Evolutionary conservation across 495 filamentous ascomycete species (phyloP).

Genomic region (Neurospora hispaniola): DNA sequence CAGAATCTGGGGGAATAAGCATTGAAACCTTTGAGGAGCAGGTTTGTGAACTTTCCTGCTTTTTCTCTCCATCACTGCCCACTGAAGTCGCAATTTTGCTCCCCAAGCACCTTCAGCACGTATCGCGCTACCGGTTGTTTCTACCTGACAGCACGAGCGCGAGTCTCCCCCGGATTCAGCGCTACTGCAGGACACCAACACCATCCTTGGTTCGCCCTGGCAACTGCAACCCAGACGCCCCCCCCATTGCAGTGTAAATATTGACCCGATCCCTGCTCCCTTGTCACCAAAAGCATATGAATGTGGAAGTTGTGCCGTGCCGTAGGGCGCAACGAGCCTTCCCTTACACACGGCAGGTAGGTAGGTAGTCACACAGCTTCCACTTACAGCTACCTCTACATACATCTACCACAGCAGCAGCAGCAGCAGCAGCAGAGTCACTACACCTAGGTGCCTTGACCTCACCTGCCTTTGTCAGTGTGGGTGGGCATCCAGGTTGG

Average conservation of each 20-base stretch:
- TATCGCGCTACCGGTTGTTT: neutral
- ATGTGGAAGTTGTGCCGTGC: neutral
- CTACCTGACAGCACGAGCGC: neutral
- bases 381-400: no score
- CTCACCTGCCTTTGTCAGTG: neutral
- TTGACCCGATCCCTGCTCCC: slow-evolving; percentile 4
- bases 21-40: neutral
- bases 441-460: neutral
- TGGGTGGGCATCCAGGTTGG: neutral
- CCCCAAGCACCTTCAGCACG: neutral
- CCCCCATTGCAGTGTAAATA: slow-evolving; percentile 12
- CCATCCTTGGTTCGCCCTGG: slow-evolving; percentile 12
- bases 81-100: neutral
- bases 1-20: neutral
- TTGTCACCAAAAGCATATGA: neutral
- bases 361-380: neutral
- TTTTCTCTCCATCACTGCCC: neutral
- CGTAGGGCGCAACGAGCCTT: neutral
- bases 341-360: neutral
- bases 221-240: slow-evolving; percentile 11
- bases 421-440: neutral
- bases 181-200: neutral
- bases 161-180: neutral
- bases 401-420: neutral
- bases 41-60: neutral